Evolutionary conservation across 257 asterid species (phyloP).

Genomic region (Solanum pinnatisectum): DNA sequence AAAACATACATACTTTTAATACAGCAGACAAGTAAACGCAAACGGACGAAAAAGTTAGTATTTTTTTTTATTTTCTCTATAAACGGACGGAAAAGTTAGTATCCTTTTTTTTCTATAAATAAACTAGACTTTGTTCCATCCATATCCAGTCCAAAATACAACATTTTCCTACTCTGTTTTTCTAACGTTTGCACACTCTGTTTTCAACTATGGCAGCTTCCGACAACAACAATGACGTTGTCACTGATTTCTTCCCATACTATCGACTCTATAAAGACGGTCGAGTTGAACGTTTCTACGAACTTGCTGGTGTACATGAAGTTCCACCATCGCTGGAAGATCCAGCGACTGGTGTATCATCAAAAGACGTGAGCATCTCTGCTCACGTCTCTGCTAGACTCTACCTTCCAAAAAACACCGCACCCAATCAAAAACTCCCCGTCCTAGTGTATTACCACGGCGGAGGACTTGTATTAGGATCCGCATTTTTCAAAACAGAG

Average conservation of each 20-base stretch:
- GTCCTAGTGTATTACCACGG: slow-evolving; percentile 17
- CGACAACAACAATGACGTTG: background rate
- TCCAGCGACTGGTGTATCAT: slow-evolving; percentile 9
- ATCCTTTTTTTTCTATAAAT: background rate
- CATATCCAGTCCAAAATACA: background rate
- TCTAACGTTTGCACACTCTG: background rate
- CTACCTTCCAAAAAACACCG: slow-evolving; percentile 9
- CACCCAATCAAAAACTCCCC: slow-evolving; percentile 8
- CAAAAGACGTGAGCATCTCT: slow-evolving; percentile 20
- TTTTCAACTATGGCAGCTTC: background rate
- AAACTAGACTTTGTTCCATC: background rate
- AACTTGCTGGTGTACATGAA: background rate
- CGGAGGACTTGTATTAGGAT: slow-evolving; percentile 16
- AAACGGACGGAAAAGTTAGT: too few species aligned
- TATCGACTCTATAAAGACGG: slow-evolving; percentile 21
- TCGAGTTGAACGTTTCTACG: slow-evolving; percentile 9
- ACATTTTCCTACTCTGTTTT: background rate
- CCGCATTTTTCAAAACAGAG: slow-evolving; percentile 12
- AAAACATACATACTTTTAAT: too few species aligned
- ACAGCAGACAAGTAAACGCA: too few species aligned
- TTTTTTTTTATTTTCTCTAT: too few species aligned
- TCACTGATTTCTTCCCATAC: slow-evolving; percentile 5
- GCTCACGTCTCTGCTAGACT: slow-evolving; percentile 19
- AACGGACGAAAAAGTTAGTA: too few species aligned
- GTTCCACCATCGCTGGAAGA: slow-evolving; percentile 19